A percentile compares a stretch with the other conserved stretches of the same genome.
These are phyloP conservation scores for Lentithecium fluviatile DNA, from an alignment of 495 filamentous ascomycete species.

Conservation along the genomic window DNA sequence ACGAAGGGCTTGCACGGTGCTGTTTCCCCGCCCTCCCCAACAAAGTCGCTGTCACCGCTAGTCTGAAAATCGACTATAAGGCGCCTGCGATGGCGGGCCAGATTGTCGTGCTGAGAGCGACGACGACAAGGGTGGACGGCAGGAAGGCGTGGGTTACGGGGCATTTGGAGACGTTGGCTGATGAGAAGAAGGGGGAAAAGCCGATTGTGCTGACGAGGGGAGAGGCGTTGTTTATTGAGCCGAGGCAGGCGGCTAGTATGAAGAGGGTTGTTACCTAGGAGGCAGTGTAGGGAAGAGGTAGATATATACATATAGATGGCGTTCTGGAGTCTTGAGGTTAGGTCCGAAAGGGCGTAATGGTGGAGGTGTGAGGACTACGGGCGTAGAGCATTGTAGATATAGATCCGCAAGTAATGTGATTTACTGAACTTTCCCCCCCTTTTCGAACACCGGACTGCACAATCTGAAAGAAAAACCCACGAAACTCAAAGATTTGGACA, in stretches of 20 bases:
- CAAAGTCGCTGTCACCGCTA: slow-evolving; percentile 87
- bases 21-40: slow-evolving; percentile 89
- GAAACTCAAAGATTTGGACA: no score
- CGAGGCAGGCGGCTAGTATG: slow-evolving; percentile 64
- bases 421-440: no score
- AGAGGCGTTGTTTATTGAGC: slow-evolving; percentile 86
- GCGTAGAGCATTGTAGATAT: no score
- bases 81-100: slow-evolving; percentile 72
- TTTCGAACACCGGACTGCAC: no score
- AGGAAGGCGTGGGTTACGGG: slow-evolving; percentile 97
- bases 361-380: no score
- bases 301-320: no score
- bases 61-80: slow-evolving; percentile 84
- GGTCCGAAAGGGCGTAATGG: no score
- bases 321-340: no score
- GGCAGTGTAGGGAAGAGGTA: neutral
- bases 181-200: slow-evolving; percentile 48
- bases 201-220: slow-evolving; percentile 67
- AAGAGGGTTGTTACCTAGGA: slow-evolving; percentile 14
- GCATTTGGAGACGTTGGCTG: slow-evolving; percentile 77
- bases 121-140: slow-evolving; percentile 84
- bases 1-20: slow-evolving; percentile 87
- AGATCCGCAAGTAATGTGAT: no score
- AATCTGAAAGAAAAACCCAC: no score
- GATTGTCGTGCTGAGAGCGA: slow-evolving; percentile 75